phyloP scores from a whole-genome alignment of 2,329 filamentous ascomycete species.

The Verticillium nonalfalfae region DNA sequence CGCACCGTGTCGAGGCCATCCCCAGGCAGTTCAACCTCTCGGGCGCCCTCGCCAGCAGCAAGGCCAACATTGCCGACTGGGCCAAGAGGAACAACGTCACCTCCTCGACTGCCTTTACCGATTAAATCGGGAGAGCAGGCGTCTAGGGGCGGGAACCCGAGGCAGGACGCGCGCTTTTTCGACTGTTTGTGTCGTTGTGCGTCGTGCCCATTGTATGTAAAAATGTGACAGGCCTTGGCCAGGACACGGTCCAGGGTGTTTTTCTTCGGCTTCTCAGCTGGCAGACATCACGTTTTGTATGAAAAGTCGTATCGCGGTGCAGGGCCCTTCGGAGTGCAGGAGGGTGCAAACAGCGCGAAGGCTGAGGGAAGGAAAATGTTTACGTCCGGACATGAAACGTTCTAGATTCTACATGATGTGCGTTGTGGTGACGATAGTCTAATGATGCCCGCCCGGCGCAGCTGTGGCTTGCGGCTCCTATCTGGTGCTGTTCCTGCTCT shows the following conservation, averaged over 20 bases:
- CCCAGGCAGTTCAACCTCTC: constrained; percentile 55
- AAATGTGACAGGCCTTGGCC: neutral
- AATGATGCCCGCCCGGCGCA: neutral
- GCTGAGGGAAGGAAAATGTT: neutral
- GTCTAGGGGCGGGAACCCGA: neutral
- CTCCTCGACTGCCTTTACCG: constrained; percentile 3
- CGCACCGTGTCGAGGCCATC: constrained; percentile 68
- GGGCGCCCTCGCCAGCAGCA: constrained; percentile 39
- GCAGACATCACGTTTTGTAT: neutral
- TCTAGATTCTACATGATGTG: neutral
- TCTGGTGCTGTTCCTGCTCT: neutral
- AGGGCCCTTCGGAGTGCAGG: neutral
- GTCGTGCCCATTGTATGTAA: no score
- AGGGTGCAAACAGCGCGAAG: neutral
- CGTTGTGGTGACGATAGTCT: neutral
- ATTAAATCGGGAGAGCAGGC: constrained; percentile 3
- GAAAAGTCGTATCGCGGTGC: neutral
- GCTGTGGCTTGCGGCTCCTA: neutral
- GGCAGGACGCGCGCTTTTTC: neutral
- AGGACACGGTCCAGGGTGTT: neutral
- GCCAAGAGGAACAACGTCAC: constrained; percentile 19
- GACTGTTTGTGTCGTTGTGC: no score
- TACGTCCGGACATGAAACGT: neutral
- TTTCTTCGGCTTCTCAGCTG: neutral
- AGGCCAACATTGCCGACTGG: constrained; percentile 23